A percentile compares a stretch with the other conserved stretches of the same genome.
phyloP scores from a whole-genome alignment of 2,329 filamentous ascomycete species.

The Apiospora kogelbergensis region DNA sequence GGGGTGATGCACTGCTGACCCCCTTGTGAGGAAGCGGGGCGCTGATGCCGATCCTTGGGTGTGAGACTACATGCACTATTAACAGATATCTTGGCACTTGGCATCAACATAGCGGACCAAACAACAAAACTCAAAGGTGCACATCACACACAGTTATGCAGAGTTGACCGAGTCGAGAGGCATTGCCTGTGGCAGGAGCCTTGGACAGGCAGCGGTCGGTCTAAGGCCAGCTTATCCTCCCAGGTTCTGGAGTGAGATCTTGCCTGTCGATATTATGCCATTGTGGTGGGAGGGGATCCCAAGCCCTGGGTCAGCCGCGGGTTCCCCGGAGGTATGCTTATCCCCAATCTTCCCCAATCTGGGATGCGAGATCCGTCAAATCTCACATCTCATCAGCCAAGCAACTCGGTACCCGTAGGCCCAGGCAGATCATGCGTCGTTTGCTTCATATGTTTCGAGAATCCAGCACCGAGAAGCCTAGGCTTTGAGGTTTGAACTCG shows the following conservation, averaged over 20 bases:
- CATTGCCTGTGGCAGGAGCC: background rate
- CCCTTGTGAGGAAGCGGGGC: background rate
- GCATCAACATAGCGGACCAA: background rate
- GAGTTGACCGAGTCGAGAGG: background rate
- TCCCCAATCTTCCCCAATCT: constrained; percentile 6
- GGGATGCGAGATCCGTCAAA: constrained; percentile 3
- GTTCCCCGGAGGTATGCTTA: constrained; percentile 1
- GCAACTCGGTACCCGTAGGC: background rate
- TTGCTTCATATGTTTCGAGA: constrained; percentile 6
- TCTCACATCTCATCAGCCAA: background rate
- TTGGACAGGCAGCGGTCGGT: background rate
- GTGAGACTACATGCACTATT: background rate
- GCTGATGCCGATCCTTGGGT: background rate
- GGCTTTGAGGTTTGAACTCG: too few relatives aligned
- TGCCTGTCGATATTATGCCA: background rate
- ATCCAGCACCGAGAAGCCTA: background rate
- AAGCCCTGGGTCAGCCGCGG: background rate
- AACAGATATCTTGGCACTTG: constrained; percentile 3
- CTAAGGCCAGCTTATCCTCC: background rate
- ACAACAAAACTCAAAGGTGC: background rate
- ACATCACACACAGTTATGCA: background rate
- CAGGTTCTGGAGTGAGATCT: background rate
- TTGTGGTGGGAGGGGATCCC: background rate
- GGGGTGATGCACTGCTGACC: background rate
- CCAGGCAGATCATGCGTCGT: background rate